phyloP scores from a whole-genome alignment of 169 alveolate species.

The Perkinsus chesapeaki region DNA sequence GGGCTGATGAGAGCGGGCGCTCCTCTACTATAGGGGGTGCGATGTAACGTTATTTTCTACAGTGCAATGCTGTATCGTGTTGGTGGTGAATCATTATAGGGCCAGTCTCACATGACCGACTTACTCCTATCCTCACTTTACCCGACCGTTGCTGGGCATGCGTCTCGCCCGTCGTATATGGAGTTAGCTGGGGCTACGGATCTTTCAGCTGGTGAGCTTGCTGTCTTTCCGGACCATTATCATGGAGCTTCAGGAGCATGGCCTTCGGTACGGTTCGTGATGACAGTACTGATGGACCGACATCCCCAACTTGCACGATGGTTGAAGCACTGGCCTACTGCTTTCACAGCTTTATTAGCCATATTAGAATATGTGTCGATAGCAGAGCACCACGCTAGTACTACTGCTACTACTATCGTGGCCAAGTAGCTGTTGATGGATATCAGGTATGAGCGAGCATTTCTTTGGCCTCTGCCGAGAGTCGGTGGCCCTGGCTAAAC shows the following conservation, averaged over 20 bases:
- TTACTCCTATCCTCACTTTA: neutral
- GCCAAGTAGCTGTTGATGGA: neutral
- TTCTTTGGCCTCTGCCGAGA: neutral
- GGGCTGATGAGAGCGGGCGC: neutral
- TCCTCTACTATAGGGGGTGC: neutral
- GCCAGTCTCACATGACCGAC: neutral
- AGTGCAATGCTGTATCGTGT: no score
- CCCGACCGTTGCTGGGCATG: neutral
- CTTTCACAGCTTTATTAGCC: neutral
- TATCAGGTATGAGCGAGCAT: neutral
- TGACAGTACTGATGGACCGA: neutral
- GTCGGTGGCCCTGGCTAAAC: neutral
- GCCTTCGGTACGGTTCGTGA: neutral
- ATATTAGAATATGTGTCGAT: neutral
- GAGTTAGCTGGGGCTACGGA: neutral
- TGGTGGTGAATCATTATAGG: no score
- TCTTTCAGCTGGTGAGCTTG: neutral
- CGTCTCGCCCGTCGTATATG: neutral
- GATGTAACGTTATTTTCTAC: neutral
- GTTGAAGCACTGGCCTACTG: neutral
- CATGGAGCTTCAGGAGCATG: neutral
- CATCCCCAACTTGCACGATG: neutral
- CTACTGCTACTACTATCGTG: neutral
- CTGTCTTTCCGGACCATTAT: neutral
- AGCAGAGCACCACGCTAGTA: neutral